Evolutionary conservation across 257 asterid species (phyloP).

Genomic region (Haberlea rhodopensis): DNA sequence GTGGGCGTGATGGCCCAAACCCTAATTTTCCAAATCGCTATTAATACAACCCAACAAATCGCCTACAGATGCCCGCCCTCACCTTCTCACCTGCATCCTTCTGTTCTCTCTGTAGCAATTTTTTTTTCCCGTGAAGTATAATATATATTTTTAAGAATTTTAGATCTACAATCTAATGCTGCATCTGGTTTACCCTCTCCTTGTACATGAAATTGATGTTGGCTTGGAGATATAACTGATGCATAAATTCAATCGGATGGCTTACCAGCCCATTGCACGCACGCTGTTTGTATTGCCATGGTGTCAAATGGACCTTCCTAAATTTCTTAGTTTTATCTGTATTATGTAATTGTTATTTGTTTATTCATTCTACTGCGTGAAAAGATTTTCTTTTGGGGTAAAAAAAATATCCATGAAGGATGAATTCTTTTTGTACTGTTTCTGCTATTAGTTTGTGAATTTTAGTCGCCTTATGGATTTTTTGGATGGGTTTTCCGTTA

Average conservation of each 20-base stretch:
- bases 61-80: background rate
- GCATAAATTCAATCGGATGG: slow-evolving; percentile 52
- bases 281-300: slow-evolving; percentile 48
- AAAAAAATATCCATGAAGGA: background rate
- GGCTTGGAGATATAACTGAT: slow-evolving; percentile 67
- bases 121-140: background rate
- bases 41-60: background rate
- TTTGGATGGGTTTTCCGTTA: background rate
- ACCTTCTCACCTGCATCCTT: background rate
- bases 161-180: slow-evolving; percentile 4
- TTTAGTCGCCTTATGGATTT: no score
- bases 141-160: background rate
- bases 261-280: slow-evolving; percentile 88
- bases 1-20: background rate
- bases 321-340: slow-evolving; percentile 5
- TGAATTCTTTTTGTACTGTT: background rate
- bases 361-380: background rate
- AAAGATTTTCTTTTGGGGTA: background rate
- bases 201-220: slow-evolving; percentile 30
- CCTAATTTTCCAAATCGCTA: slow-evolving; percentile 5
- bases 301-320: slow-evolving; percentile 78
- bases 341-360: background rate
- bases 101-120: background rate
- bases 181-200: slow-evolving; percentile 88
- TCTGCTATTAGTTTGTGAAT: background rate